phyloP scores from a whole-genome alignment of 2,329 filamentous ascomycete genomes.

The Dryadomyces sulphureus region DNA sequence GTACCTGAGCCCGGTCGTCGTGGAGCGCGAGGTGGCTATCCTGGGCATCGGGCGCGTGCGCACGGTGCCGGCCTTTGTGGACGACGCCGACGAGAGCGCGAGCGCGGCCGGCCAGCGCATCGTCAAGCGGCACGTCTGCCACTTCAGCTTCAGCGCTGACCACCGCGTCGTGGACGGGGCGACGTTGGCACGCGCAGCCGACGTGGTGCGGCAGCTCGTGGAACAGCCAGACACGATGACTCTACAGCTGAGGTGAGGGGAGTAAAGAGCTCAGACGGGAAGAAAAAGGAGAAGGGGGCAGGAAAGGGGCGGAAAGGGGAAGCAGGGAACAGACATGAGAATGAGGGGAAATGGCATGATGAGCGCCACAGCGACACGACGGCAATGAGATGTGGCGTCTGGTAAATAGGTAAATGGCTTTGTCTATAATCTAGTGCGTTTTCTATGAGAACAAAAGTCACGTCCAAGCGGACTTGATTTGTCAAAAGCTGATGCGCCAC shows the following conservation, averaged over 20 bases:
- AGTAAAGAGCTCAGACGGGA: not conserved
- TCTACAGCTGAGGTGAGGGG: constrained; percentile 51
- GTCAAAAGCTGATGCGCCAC: not conserved
- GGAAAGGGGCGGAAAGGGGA: too few species aligned
- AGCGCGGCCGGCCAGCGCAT: constrained; percentile 49
- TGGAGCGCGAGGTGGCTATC: constrained; percentile 82
- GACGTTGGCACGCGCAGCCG: constrained; percentile 82
- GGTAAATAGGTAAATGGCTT: too few species aligned
- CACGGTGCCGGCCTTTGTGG: constrained; percentile 64
- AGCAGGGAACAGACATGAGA: not conserved
- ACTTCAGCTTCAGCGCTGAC: constrained; percentile 94
- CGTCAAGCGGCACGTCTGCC: constrained; percentile 63
- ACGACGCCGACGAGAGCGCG: constrained; percentile 32
- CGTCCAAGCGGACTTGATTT: not conserved
- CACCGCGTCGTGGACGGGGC: constrained; percentile 90
- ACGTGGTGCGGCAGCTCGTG: constrained; percentile 60
- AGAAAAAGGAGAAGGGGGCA: not conserved
- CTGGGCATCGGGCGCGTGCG: constrained; percentile 74
- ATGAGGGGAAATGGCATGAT: too few species aligned
- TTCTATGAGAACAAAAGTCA: too few species aligned
- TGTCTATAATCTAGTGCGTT: too few species aligned
- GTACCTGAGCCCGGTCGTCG: constrained; percentile 81
- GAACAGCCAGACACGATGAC: constrained; percentile 83
- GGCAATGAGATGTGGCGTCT: too few species aligned
- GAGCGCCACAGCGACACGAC: too few species aligned